Percentiles rank a stretch among this genome's conserved stretches.
These are phyloP conservation scores for Microcyclospora pomicola DNA, from an alignment of 2,329 filamentous ascomycete species.

Conservation along the genomic window DNA sequence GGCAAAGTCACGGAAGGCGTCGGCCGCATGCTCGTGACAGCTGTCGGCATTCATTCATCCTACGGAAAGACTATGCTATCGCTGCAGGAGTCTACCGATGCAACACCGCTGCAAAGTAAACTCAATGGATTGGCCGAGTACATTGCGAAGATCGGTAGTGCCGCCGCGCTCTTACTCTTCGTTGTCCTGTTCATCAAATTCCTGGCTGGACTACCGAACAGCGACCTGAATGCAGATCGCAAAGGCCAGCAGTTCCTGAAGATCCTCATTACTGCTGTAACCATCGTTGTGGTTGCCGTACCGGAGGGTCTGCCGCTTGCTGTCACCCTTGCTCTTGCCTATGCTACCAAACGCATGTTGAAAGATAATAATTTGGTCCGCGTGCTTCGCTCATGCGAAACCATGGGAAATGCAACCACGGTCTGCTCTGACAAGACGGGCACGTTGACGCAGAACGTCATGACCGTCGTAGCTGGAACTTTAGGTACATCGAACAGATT, in stretches of 20 bases:
- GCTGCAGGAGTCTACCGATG: conserved; percentile 60
- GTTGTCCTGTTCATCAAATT: conserved; percentile 79
- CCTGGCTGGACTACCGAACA: conserved; percentile 49
- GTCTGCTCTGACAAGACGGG: conserved; percentile 73
- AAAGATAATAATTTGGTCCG: conserved; percentile 61
- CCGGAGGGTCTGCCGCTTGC: conserved; percentile 53
- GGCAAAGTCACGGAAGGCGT: conserved; percentile 65
- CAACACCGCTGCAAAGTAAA: conserved; percentile 66
- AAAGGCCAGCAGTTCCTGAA: conserved; percentile 62
- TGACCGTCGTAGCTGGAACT: conserved; percentile 62
- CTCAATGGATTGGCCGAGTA: conserved; percentile 65
- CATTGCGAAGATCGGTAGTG: conserved; percentile 65
- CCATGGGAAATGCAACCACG: conserved; percentile 58
- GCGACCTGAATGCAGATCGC: conserved; percentile 43
- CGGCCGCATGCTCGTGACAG: conserved; percentile 61
- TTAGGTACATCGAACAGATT: conserved; percentile 47
- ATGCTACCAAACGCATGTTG: conserved; percentile 53
- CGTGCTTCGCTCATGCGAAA: conserved; percentile 53
- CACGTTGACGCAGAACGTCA: conserved; percentile 60
- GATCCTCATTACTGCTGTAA: conserved; percentile 51
- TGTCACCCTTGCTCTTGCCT: conserved; percentile 53
- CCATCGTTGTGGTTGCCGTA: conserved; percentile 55
- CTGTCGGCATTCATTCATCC: conserved; percentile 58
- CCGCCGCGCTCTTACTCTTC: conserved; percentile 66
- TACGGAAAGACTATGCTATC: conserved; percentile 70